Base-by-base conservation (phyloP, 139 green algal species). In the Chara braunii region DNA sequence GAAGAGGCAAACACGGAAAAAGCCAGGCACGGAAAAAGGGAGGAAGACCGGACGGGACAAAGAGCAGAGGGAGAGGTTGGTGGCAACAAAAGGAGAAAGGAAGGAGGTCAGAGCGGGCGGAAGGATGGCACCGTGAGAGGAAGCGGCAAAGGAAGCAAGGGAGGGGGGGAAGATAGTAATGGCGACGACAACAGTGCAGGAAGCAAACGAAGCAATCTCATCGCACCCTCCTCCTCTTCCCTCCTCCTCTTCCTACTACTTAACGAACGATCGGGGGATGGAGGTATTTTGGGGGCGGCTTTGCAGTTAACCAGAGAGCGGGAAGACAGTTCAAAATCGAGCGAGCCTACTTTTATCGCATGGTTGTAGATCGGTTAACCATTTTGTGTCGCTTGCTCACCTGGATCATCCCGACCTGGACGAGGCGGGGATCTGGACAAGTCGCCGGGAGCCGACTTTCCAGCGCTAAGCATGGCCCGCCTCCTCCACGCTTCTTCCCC, bases 401-500 rank as follows among this genome's bases (percentile, higher is more conserved):
- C 40, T 48, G 40, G n/a, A 18, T n/a, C 18, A 18, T n/a, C 18
- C 40, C 18, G n/a, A 18, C 40, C 18, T 26, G 40, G 18, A 18
- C 40, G 18, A 26, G 40, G 18, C 40, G n/a, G 18, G 40, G n/a
- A n/a, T 48, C 40, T n/a, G 40, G 18, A 48, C n/a, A 26, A 26
- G 18, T 18, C 18, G 40, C 40, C 18, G 40, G 37, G 18, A 37
- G 18, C 12, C 54, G 14, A 74, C 31, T 74, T 43, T 28, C 30
- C 31, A 28, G 23, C 33, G 18, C 55, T 33, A 23, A 80, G 36
- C 60, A 66, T 59, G 0, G 33, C 72, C 7, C 80, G 53, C 0
- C 77, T 26, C 9, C 55, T 29, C 29, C 56, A 84, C 0, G 80
- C 80, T 55, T 85, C 80, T 53, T 85, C 80, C 4, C 80, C 80